A percentile compares a stretch with the other conserved stretches of the same genome.
These are phyloP conservation scores for Abelmoschus esculentus DNA, from an alignment of 345 rosid species.

Conservation along the genomic window DNA sequence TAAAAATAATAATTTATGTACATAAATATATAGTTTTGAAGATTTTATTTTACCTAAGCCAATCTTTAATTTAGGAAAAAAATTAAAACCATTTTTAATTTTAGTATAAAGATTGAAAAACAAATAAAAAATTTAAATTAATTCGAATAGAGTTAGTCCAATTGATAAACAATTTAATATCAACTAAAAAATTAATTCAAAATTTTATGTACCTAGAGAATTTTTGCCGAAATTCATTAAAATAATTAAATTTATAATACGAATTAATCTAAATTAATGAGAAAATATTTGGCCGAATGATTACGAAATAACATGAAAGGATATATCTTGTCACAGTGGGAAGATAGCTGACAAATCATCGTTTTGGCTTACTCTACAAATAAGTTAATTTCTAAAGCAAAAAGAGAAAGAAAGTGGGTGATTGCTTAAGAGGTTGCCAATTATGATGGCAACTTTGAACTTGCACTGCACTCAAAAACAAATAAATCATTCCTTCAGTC, in stretches of 20 bases:
- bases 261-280: too few relatives aligned
- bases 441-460: conserved; percentile 12
- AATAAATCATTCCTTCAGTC: not conserved
- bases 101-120: not conserved
- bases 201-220: too few relatives aligned
- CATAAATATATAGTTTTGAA: too few relatives aligned
- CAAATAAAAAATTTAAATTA: too few relatives aligned
- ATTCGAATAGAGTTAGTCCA: not conserved
- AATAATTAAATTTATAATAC: too few relatives aligned
- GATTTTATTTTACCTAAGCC: too few relatives aligned
- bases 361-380: conserved; percentile 20
- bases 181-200: too few relatives aligned
- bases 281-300: not conserved
- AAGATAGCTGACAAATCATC: conserved; percentile 16
- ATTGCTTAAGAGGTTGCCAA: conserved; percentile 15
- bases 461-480: conserved; percentile 8
- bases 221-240: too few relatives aligned
- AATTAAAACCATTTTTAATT: not conserved
- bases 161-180: too few relatives aligned
- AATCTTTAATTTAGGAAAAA: not conserved
- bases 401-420: conserved; percentile 9
- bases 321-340: not conserved
- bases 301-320: not conserved
- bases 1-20: too few relatives aligned
- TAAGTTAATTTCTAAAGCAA: not conserved